Percentiles rank a stretch among this genome's conserved stretches.
phyloP scores from a whole-genome alignment of 345 rosid species.

The Triadica sebifera region DNA sequence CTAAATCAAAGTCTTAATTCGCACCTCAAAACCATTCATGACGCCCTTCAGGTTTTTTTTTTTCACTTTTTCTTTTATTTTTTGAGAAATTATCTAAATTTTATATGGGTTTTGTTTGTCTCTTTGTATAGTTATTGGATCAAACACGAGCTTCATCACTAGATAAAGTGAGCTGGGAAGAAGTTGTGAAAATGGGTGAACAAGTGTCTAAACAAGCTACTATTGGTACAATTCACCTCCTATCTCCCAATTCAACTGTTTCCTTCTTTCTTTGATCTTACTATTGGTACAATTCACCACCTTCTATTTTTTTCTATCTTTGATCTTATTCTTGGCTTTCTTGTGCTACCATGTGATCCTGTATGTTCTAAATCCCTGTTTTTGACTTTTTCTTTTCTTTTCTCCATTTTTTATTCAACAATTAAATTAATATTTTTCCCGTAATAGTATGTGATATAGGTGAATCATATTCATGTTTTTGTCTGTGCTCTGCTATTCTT shows the following conservation, averaged over 20 bases:
- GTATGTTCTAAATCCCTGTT: neutral
- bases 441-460: too few species aligned
- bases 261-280: neutral
- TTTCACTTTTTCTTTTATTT: neutral
- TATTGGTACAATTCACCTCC: conserved; percentile 42
- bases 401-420: too few species aligned
- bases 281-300: neutral
- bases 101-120: neutral
- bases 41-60: conserved; percentile 61
- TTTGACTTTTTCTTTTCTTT: neutral
- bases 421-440: too few species aligned
- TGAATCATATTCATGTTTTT: neutral
- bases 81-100: neutral
- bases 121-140: conserved; percentile 47
- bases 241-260: neutral
- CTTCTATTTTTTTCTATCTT: neutral
- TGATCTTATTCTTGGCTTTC: too few species aligned
- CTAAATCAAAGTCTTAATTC: conserved; percentile 44
- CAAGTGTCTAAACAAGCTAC: conserved; percentile 87
- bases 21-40: conserved; percentile 67
- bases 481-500: neutral
- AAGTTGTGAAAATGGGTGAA: conserved; percentile 73
- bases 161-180: conserved; percentile 63
- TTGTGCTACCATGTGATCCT: neutral
- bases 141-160: conserved; percentile 44